These are phyloP conservation scores for Rhodotorula sp. DNA, from an alignment of 1,284 basidiomycete species.

Conservation along the genomic window DNA sequence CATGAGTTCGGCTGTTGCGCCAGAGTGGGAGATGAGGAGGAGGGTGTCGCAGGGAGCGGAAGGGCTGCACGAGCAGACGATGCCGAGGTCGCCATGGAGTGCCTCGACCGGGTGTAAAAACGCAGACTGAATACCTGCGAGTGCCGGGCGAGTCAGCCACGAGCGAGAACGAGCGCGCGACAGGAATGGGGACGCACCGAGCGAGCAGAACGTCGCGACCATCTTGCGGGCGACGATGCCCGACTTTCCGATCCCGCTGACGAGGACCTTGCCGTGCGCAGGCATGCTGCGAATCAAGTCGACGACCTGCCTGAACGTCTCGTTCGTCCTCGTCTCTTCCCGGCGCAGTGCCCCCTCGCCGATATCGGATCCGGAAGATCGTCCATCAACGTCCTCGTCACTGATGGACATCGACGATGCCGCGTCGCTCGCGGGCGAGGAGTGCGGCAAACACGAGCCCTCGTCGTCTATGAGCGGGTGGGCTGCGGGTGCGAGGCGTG, in stretches of 20 bases:
- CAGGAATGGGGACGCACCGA: constrained; percentile 31
- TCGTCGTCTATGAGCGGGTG: constrained; percentile 38
- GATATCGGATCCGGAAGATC: not conserved
- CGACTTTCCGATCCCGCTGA: constrained; percentile 52
- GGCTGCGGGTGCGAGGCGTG: constrained; percentile 36
- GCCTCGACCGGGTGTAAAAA: constrained; percentile 51
- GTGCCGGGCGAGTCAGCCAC: not conserved
- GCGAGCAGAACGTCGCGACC: constrained; percentile 45
- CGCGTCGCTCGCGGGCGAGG: constrained; percentile 13
- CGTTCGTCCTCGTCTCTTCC: constrained; percentile 25
- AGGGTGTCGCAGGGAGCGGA: constrained; percentile 45
- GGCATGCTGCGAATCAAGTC: constrained; percentile 36
- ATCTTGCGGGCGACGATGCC: constrained; percentile 45
- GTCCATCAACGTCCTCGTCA: not conserved
- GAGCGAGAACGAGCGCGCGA: not conserved
- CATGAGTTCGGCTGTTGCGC: constrained; percentile 49
- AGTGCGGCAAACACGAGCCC: constrained; percentile 1
- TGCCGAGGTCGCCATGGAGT: constrained; percentile 52
- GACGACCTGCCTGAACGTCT: constrained; percentile 37
- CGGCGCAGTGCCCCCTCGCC: not conserved
- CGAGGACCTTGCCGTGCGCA: constrained; percentile 48
- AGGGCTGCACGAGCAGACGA: constrained; percentile 45
- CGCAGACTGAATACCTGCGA: constrained; percentile 47
- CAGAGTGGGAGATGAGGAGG: constrained; percentile 50
- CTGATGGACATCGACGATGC: not conserved